These are phyloP conservation scores for Podila clonocystis DNA, from an alignment of 192 early-diverging fungal species.

Conservation along the genomic window DNA sequence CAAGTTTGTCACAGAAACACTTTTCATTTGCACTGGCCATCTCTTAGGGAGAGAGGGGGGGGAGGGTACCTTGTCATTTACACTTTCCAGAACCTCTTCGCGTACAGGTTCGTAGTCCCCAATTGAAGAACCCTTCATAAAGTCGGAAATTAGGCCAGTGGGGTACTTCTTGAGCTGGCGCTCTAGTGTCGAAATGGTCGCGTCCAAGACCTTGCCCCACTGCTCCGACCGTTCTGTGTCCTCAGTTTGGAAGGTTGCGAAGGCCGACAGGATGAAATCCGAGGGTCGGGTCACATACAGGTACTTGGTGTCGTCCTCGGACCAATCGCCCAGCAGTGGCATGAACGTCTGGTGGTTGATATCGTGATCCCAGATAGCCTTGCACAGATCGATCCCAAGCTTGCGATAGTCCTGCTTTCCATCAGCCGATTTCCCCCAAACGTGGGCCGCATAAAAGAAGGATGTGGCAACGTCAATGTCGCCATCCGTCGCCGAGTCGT, in stretches of 20 bases:
- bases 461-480: slow-evolving; percentile 57
- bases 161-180: slow-evolving; percentile 45
- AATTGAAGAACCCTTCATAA: slow-evolving; percentile 35
- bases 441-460: slow-evolving; percentile 51
- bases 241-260: slow-evolving; percentile 49
- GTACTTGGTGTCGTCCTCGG: slow-evolving; percentile 45
- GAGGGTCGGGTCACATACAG: slow-evolving; percentile 50
- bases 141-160: slow-evolving; percentile 52
- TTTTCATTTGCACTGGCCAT: not conserved
- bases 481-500: slow-evolving; percentile 56
- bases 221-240: slow-evolving; percentile 38
- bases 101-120: slow-evolving; percentile 25
- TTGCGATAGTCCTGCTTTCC: slow-evolving; percentile 38
- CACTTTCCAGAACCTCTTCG: slow-evolving; percentile 48
- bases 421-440: slow-evolving; percentile 34
- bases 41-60: not conserved
- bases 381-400: slow-evolving; percentile 35
- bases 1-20: slow-evolving; percentile 3
- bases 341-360: slow-evolving; percentile 52
- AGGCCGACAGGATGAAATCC: slow-evolving; percentile 56
- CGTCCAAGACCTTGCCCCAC: slow-evolving; percentile 49
- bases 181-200: slow-evolving; percentile 32
- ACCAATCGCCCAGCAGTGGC: slow-evolving; percentile 56
- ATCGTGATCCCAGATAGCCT: slow-evolving; percentile 47
- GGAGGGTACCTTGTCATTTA: slow-evolving; percentile 33